Base-by-base conservation (phyloP, 2,329 filamentous ascomycete species). In the Helotiales sp. region DNA sequence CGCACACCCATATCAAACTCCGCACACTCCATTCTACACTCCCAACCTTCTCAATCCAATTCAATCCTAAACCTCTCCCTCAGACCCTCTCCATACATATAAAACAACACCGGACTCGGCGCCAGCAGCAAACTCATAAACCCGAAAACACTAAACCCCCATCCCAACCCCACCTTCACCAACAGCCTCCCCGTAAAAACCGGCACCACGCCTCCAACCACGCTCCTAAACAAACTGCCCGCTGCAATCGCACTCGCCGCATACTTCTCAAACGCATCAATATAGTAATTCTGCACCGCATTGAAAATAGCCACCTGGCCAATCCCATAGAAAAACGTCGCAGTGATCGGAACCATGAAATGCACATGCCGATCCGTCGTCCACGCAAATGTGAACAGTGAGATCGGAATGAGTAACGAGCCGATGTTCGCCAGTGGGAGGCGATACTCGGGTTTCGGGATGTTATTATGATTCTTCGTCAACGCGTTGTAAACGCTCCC, bases 301-400 rank as follows among this genome's bases (percentile, higher is more conserved):
- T 85, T 86, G 63, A 86, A 75, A 32, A 85, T 84, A 70, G 83
- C 81, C 11, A 86, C 82, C 64, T 85, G 83, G 2, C 84, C 83
- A 20, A 85, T 78, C 13, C 83, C 84, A 54, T 74, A 1, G 82
- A 82, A 71, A 81, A 83, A 59, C 0, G 83, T 86, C 1, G 81
- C 82, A 1, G 84, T 79, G 34, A 87, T 85, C 1, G 86, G 85
- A 0, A 81, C 84, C 22, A 87, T 82, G 85, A 86, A 89, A 63
- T 87, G 85, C 0, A 84, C 79, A 15, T 80, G 71, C 22, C 84
- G 82, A 54, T 89, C 78, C 0, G 83, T 83, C 0, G 84, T 84
- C 85, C 86, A 89, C 1, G 85, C 87, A 68, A 88, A 89, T 74
- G 83, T 82, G 74, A 89, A 89, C 43, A 90, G 77, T 0, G 84